phyloP scores from a whole-genome alignment of 2,329 filamentous ascomycete genomes.

The Hypoxylon sp. region DNA sequence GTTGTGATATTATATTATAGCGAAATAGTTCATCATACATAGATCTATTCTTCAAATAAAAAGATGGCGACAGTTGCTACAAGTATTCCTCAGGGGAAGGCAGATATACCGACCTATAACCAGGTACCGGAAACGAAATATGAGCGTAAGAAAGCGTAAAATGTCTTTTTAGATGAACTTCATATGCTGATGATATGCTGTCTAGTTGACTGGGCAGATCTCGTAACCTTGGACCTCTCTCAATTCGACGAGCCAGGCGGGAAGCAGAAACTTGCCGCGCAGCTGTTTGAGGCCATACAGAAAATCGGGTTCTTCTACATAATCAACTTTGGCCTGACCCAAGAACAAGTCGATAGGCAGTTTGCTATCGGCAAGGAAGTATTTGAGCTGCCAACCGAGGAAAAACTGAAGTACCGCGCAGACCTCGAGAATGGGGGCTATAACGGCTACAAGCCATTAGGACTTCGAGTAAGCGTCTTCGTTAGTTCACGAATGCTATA shows the following conservation, averaged over 20 bases:
- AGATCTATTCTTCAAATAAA: conserved; percentile 6
- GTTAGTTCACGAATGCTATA: no score
- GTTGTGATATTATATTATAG: conserved; percentile 1
- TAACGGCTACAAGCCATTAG: conserved; percentile 67
- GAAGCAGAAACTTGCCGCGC: conserved; percentile 65
- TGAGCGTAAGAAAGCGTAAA: conserved; percentile 48
- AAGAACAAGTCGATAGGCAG: conserved; percentile 71
- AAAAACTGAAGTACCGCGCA: conserved; percentile 69
- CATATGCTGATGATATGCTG: conserved; percentile 11
- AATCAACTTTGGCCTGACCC: conserved; percentile 71
- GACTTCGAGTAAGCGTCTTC: conserved; percentile 50
- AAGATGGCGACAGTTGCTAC: conserved; percentile 42
- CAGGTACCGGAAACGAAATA: conserved; percentile 54
- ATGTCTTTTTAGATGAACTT: background rate
- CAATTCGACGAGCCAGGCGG: conserved; percentile 67
- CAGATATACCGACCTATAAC: conserved; percentile 50
- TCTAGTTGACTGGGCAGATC: conserved; percentile 65
- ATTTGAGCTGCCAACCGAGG: conserved; percentile 67
- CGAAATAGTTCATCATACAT: conserved; percentile 17
- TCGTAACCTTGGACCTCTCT: conserved; percentile 69
- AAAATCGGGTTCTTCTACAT: conserved; percentile 71
- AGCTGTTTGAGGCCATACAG: conserved; percentile 67
- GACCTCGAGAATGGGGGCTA: conserved; percentile 67
- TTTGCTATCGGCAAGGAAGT: conserved; percentile 72
- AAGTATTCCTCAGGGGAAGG: conserved; percentile 31